Evolutionary conservation across 305 asterid species (phyloP), one percentile per base, ranked within the genome.

Genomic region (Fraxinus sp.): DNA sequence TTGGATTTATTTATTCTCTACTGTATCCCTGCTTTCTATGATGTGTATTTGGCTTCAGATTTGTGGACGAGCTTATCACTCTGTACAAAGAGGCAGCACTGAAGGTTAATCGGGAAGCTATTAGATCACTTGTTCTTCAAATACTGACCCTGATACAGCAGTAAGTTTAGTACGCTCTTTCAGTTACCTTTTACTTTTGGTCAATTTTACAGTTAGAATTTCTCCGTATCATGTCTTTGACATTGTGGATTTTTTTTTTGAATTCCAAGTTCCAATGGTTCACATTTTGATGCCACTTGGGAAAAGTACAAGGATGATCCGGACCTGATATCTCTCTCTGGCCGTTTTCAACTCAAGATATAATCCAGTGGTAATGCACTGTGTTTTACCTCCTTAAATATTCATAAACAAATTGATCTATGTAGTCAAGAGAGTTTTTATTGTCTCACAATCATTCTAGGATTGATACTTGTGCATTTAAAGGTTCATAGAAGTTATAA

Each of bases 1-100:
- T 30, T 28, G 37, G 70, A 43, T 30, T 62, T 14, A 13, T 84
- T 78, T 28, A 18, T 41, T 83, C 72, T 66, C 16, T 80, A 26
- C 33, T 18, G 35, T 70, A 36, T 77, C 66, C 66, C 22, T 36
- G 57, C 68, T 39, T 80, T 18, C 26, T 57, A 59, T 79, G 39
- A 80, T 43, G 72, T 68, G 66, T 77, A 33, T 68, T 79, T 75
- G 85, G 78, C 77, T 87, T 82, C 93, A 94, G 98, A 87, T 91
- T 93, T 86, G 90, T 94, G 83, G 97, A 91, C 66, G 98, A 96
- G 84, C 97, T 96, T 49, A 92, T 96, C 72, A 89, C 84, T 86
- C 87, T 96, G 82, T 89, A 92, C 84, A 96, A 92, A 90, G 98
- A 94, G 77, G 94, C 99, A 64, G 94, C 97, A 28, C 59, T 93